Percentiles rank a stretch among this genome's conserved stretches.
Conservation (phyloP, 192 early-diverging fungal species). For the Coemansia asiatica region DNA sequence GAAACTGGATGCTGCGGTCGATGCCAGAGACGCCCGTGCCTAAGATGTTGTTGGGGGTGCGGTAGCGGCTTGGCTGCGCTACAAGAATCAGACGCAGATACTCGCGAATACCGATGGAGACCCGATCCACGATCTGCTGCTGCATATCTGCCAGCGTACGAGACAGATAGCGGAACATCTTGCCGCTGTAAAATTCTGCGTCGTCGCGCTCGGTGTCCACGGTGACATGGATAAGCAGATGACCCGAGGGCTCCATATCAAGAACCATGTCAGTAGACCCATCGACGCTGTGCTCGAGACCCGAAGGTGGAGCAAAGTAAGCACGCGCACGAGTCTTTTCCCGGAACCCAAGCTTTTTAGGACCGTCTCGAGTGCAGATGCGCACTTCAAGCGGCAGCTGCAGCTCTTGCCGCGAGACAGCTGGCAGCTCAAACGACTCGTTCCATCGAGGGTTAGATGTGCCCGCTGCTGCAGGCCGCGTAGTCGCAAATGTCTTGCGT, state of each 20-base stretch:
- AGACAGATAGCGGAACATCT: constrained; percentile 70
- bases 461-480: constrained; percentile 37
- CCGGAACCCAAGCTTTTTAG: constrained; percentile 43
- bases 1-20: constrained; percentile 58
- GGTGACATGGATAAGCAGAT: constrained; percentile 66
- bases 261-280: constrained; percentile 69
- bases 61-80: constrained; percentile 42
- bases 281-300: constrained; percentile 37
- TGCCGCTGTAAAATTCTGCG: constrained; percentile 80
- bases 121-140: constrained; percentile 71
- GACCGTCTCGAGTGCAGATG: constrained; percentile 53
- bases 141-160: constrained; percentile 69
- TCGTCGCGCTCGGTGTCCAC: constrained; percentile 80
- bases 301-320: constrained; percentile 60
- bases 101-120: constrained; percentile 62
- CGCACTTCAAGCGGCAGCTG: constrained; percentile 44
- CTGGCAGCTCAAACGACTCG: constrained; percentile 68
- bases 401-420: constrained; percentile 50
- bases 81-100: constrained; percentile 67
- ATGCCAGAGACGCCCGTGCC: constrained; percentile 21
- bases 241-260: constrained; percentile 68
- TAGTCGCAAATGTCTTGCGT: constrained; percentile 63
- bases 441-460: constrained; percentile 77
- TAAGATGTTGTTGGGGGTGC: constrained; percentile 26
- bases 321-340: constrained; percentile 61